These are phyloP conservation scores for Rhodotorula sphaerocarpa DNA, from an alignment of 768 basidiomycete genomes.

Conservation along the genomic window DNA sequence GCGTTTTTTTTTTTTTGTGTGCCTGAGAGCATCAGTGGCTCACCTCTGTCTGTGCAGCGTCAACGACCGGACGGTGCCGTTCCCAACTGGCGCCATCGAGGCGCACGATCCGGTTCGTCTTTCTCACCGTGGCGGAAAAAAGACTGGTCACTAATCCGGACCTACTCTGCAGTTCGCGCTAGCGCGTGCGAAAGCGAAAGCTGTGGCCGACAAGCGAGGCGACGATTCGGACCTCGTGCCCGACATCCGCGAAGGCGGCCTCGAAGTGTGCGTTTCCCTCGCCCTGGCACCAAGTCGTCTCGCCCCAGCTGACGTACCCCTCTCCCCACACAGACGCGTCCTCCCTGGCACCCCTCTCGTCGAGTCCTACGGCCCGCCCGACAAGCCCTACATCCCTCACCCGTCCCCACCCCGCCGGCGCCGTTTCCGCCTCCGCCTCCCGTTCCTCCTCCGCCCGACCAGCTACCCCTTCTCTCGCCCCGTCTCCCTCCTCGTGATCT, in stretches of 20 bases:
- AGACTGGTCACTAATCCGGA: background rate
- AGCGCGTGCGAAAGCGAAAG: slow-evolving; percentile 26
- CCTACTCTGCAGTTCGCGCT: slow-evolving; percentile 19
- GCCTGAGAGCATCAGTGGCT: slow-evolving; percentile 1
- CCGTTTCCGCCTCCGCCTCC: slow-evolving; percentile 55
- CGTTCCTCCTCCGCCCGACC: slow-evolving; percentile 52
- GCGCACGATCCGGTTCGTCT: slow-evolving; percentile 52
- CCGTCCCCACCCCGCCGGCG: slow-evolving; percentile 50
- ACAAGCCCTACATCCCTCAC: slow-evolving; percentile 46
- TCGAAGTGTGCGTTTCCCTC: slow-evolving; percentile 13
- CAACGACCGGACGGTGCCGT: slow-evolving; percentile 68
- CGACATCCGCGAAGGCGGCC: slow-evolving; percentile 12
- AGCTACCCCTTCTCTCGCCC: slow-evolving; percentile 48
- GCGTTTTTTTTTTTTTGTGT: too few relatives aligned
- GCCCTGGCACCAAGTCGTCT: background rate
- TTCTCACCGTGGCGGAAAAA: slow-evolving; percentile 48
- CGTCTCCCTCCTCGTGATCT: slow-evolving; percentile 34
- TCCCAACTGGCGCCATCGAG: slow-evolving; percentile 67
- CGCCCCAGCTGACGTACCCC: too few relatives aligned
- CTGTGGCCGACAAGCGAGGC: slow-evolving; percentile 48
- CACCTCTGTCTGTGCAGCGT: slow-evolving; percentile 11
- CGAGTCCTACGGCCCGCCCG: slow-evolving; percentile 53
- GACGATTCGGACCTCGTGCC: slow-evolving; percentile 53
- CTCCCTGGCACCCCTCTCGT: slow-evolving; percentile 48
- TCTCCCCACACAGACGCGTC: slow-evolving; percentile 47